Conservation (phyloP, 2,329 filamentous ascomycete genomes). For the Nakataea oryzae region DNA sequence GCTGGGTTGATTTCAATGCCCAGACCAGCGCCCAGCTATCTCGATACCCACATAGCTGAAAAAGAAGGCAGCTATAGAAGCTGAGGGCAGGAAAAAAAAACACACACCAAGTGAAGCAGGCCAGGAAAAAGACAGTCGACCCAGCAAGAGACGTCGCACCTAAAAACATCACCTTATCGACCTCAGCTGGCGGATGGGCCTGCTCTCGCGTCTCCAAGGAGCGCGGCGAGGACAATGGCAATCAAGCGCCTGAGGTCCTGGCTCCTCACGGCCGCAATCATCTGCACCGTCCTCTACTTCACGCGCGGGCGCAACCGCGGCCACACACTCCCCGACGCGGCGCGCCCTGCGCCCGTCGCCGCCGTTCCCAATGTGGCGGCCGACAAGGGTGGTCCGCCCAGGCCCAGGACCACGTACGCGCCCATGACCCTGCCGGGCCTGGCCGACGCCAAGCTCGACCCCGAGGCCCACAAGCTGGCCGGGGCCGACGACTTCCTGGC, state of each 20-base stretch:
- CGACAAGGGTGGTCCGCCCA: not conserved
- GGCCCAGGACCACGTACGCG: not conserved
- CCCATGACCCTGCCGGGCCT: not conserved
- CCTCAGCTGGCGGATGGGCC: not conserved
- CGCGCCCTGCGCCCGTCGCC: no score
- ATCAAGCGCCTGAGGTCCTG: not conserved
- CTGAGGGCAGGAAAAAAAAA: not conserved
- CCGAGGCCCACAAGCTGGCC: slow-evolving; percentile 5
- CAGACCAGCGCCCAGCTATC: not conserved
- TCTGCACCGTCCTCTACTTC: not conserved
- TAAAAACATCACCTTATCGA: not conserved
- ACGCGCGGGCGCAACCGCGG: not conserved
- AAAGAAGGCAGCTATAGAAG: not conserved
- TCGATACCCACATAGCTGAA: not conserved
- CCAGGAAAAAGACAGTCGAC: not conserved
- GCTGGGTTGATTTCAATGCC: not conserved
- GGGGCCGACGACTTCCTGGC: slow-evolving; percentile 5
- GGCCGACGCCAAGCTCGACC: not conserved
- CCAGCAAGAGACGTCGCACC: not conserved
- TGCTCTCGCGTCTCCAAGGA: not conserved
- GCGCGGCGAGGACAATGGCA: not conserved
- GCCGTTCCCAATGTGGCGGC: no score
- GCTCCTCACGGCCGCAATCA: not conserved
- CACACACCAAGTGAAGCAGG: not conserved
- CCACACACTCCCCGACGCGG: not conserved